phyloP scores from a whole-genome alignment of 192 early-diverging fungal genomes.

The Pilobolus umbonatus region DNA sequence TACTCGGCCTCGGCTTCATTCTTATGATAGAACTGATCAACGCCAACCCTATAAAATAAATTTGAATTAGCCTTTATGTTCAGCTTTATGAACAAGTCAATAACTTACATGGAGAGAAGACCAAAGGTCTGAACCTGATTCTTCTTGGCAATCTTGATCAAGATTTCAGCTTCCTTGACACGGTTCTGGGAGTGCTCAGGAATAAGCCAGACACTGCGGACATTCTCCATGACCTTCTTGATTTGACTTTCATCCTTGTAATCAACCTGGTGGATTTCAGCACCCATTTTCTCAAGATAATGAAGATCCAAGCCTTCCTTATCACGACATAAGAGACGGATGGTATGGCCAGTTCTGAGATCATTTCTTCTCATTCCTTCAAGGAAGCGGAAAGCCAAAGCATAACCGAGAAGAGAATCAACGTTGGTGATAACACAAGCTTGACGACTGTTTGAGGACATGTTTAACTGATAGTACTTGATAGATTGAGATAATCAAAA shows the following conservation, averaged over 20 bases:
- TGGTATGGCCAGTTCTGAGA: neutral
- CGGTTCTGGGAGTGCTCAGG: constrained; percentile 13
- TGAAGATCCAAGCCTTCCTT: constrained; percentile 11
- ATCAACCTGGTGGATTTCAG: constrained; percentile 14
- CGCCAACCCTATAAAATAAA: constrained; percentile 16
- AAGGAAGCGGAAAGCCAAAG: constrained; percentile 19
- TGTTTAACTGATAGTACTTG: neutral
- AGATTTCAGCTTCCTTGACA: constrained; percentile 16
- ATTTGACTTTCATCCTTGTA: constrained; percentile 9
- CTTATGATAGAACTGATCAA: constrained; percentile 11
- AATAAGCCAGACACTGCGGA: constrained; percentile 4
- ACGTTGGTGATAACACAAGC: constrained; percentile 25
- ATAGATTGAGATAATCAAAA: neutral
- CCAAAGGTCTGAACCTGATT: constrained; percentile 9
- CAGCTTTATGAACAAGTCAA: neutral
- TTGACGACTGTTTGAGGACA: neutral
- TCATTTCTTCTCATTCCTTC: neutral
- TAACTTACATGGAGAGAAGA: constrained; percentile 20
- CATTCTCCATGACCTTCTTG: constrained; percentile 10
- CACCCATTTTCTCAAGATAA: constrained; percentile 15
- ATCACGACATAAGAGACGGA: constrained; percentile 24
- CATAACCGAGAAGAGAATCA: constrained; percentile 23
- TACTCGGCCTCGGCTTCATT: neutral
- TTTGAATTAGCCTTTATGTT: neutral
- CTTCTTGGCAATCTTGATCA: constrained; percentile 11